phyloP scores from a whole-genome alignment of 2,329 filamentous ascomycete genomes.

The Penicillium sp. region DNA sequence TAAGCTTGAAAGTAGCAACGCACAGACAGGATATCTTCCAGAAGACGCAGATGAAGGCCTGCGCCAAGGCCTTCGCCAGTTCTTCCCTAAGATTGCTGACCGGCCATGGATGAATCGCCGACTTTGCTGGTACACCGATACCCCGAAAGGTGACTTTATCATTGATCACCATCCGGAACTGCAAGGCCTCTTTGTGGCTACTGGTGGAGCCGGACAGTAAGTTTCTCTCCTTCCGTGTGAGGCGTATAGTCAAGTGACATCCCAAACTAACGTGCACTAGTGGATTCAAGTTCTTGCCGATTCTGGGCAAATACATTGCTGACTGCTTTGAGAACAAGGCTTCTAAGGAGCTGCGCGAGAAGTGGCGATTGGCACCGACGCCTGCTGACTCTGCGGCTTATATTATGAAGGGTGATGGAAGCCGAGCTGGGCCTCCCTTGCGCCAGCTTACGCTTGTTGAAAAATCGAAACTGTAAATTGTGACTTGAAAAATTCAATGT shows the following conservation, averaged over 20 bases:
- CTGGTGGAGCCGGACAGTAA: slow-evolving; percentile 28
- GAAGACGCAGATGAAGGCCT: slow-evolving; percentile 60
- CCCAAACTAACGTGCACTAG: slow-evolving; percentile 7
- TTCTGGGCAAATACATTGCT: slow-evolving; percentile 62
- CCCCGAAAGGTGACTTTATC: slow-evolving; percentile 66
- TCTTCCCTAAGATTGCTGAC: slow-evolving; percentile 60
- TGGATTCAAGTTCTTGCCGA: slow-evolving; percentile 64
- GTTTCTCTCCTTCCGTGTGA: neutral
- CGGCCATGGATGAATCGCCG: slow-evolving; percentile 61
- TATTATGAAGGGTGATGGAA: slow-evolving; percentile 28
- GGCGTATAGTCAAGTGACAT: neutral
- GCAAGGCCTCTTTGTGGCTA: slow-evolving; percentile 46
- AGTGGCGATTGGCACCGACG: slow-evolving; percentile 49
- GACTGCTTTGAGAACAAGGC: slow-evolving; percentile 53
- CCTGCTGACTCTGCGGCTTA: neutral
- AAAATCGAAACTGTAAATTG: slow-evolving; percentile 22
- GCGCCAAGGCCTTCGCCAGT: slow-evolving; percentile 57
- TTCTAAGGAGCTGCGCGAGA: slow-evolving; percentile 57
- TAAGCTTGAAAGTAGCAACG: slow-evolving; percentile 38
- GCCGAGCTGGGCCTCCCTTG: slow-evolving; percentile 28
- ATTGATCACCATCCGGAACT: slow-evolving; percentile 65
- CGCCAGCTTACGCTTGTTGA: slow-evolving; percentile 24
- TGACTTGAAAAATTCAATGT: neutral
- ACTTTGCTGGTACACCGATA: slow-evolving; percentile 75
- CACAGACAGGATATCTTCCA: slow-evolving; percentile 37